These are phyloP conservation scores for Pinus taeda DNA, from an alignment of 75 land plant genomes.

Conservation along the genomic window DNA sequence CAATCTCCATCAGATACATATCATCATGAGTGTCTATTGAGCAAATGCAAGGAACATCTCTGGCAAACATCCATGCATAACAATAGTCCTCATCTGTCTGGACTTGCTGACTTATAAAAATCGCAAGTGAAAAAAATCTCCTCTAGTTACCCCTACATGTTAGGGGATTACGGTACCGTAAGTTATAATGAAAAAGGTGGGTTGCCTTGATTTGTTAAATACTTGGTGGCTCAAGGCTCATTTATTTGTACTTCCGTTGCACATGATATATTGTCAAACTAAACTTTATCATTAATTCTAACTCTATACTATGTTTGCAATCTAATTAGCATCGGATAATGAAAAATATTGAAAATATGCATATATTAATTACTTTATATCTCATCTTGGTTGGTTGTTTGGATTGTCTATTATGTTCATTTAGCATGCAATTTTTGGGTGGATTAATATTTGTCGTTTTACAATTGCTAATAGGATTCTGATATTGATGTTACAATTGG, in stretches of 20 bases:
- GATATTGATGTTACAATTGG: constrained; percentile 92
- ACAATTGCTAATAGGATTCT: constrained; percentile 60
- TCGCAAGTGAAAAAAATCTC: too few species aligned
- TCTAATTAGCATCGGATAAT: too few species aligned
- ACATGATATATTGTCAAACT: neutral
- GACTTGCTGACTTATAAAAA: too few species aligned
- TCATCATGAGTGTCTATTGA: too few species aligned
- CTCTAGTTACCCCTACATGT: too few species aligned
- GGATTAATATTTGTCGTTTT: neutral
- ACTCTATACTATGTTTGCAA: neutral
- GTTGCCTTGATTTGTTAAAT: neutral
- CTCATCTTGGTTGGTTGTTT: neutral
- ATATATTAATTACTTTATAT: neutral
- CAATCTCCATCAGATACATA: too few species aligned
- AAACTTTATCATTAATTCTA: neutral
- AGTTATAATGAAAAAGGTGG: constrained; percentile 1
- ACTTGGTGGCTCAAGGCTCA: neutral
- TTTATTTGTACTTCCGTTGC: neutral
- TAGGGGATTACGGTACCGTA: neutral
- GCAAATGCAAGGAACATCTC: too few species aligned
- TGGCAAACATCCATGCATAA: too few species aligned
- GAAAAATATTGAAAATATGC: too few species aligned
- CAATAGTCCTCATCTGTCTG: too few species aligned
- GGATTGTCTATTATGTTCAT: constrained; percentile 1
- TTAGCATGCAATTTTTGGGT: neutral